Evolutionary conservation across 495 filamentous ascomycete species (phyloP).

Genomic region (Xylaria acuta): DNA sequence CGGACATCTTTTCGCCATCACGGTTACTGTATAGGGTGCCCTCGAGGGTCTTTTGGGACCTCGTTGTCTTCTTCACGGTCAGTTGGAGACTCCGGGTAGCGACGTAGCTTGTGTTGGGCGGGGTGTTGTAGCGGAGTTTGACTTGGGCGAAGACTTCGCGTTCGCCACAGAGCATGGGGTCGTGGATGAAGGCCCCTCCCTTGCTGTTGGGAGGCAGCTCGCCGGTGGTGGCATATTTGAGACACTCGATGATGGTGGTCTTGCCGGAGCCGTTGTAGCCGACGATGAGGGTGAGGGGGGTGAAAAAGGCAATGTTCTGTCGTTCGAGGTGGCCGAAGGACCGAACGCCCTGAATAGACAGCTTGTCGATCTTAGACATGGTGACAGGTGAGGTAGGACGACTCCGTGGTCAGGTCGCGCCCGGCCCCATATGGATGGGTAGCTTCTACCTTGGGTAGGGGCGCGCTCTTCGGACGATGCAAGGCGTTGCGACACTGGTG

Average conservation of each 20-base stretch:
- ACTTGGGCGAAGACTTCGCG: conserved; percentile 92
- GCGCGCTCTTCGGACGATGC: neutral
- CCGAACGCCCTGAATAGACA: conserved; percentile 86
- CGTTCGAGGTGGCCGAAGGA: conserved; percentile 82
- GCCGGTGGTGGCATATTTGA: conserved; percentile 97
- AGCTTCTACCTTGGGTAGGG: no score
- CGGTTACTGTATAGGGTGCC: conserved; percentile 73
- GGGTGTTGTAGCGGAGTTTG: conserved; percentile 83
- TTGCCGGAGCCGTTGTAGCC: conserved; percentile 97
- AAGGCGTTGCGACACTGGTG: neutral
- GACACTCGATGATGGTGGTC: conserved; percentile 99
- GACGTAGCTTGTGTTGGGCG: conserved; percentile 76
- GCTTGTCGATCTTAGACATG: conserved; percentile 83
- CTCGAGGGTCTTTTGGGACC: conserved; percentile 80
- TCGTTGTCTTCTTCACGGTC: conserved; percentile 79
- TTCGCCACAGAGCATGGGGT: conserved; percentile 89
- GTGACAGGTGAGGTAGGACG: conserved; percentile 30
- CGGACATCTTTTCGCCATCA: conserved; percentile 77
- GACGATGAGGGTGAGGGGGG: conserved; percentile 92
- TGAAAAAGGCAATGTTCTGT: conserved; percentile 87
- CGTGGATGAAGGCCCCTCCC: conserved; percentile 94
- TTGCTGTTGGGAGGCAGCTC: conserved; percentile 93
- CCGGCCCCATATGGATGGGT: conserved; percentile 7
- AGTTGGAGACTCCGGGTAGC: conserved; percentile 82
- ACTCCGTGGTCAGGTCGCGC: conserved; percentile 12